Evolutionary conservation across 2,329 filamentous ascomycete genomes (phyloP), one percentile per base, ranked within the genome.

Genomic region (Ceratocystis destructans): DNA sequence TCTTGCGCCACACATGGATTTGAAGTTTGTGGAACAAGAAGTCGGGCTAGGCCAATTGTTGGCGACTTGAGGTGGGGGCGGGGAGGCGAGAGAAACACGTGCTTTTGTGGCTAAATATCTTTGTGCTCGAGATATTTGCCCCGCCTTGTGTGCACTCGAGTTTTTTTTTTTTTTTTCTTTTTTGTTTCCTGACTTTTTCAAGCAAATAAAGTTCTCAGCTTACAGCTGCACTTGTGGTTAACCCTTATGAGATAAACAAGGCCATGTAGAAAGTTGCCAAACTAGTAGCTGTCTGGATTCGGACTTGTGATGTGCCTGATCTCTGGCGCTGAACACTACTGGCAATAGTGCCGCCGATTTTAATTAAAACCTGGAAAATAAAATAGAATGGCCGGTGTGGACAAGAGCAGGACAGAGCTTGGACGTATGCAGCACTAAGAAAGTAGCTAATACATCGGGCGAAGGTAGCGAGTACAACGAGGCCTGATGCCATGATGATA

Each of bases 61-160:
- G 50, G 50, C 6, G 22, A 63, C 3, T 55, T 55, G 53, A 57
- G 17, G 53, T 57, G 53, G 53, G 53, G 53, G 53, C 28, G 53
- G 53, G 53, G 53, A 57, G 22, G 53, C 53, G 53, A 64, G 28
- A 64, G 46, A 64, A 64, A 64, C 50, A 64, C 45, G 31, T 25
- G 46, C 50, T 55, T 53, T 17, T 62, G 53, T 57, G 53, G 53
- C 53, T 57, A 57, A 57, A 31, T 33, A 31, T 33, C 53, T 57
- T 57, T 57, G 53, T 57, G 48, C 3, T 25, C 6, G n/a, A 25
- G 53, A 25, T 50, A 50, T 20, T 50, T 57, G 53, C 53, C 53
- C 53, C 53, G 53, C 53, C 53, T 57, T 57, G 53, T 57, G 28
- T 33, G 53, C 53, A 17, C 15, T 57, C 2, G 53, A 57, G 20